Evolutionary conservation across 345 rosid species (phyloP), one percentile per base, ranked within the genome.

Genomic region (Acer yangbiense): DNA sequence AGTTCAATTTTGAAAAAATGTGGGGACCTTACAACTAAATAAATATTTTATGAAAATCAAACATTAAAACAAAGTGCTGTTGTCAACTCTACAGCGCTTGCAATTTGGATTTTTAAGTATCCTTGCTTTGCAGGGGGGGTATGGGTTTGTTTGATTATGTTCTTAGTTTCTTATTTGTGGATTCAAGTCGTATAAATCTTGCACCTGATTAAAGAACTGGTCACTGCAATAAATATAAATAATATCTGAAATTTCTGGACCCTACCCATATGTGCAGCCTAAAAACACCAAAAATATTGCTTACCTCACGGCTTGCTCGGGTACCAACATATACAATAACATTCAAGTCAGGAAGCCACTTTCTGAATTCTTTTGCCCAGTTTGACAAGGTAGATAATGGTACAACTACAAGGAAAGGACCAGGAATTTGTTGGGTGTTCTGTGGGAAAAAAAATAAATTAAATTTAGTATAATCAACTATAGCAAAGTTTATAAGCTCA

Each of bases 221-320:
- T 9, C 43, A 41, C 16, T 4, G 71, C 63, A 75, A 65, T 18
- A 63, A 27, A 46, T 13, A 29, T 25, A 4, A 65, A 65, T 65
- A 10, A 12, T 25, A 29, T 27, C 12, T 25, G 11, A 16, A 73
- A 73, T 1, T 57, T 23, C 57, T 16, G 23, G 61, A 20, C 50
- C 25, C 20, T 18, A 18, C 20, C 46, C 32, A 68, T 48, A 27
- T 25, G 54, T 60, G 25, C 46, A 74, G 35, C 71, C 32, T 74
- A 61, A 68, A 52, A 17, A 18, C 48, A 54, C n/a, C 12, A 60
- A 75, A 74, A 75, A 65, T 25, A 81, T 35, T 27, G 60, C 83
- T 83, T 61, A 97, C 99, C 99, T 97, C 99, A 78, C 99, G 88
- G 87, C 99, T 97, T 27, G 99, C 98, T 60, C 99, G 97, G 48